Percentiles rank a stretch among this genome's conserved stretches.
Conservation (phyloP, 331 rosid species). For the Quercus phellos region DNA sequence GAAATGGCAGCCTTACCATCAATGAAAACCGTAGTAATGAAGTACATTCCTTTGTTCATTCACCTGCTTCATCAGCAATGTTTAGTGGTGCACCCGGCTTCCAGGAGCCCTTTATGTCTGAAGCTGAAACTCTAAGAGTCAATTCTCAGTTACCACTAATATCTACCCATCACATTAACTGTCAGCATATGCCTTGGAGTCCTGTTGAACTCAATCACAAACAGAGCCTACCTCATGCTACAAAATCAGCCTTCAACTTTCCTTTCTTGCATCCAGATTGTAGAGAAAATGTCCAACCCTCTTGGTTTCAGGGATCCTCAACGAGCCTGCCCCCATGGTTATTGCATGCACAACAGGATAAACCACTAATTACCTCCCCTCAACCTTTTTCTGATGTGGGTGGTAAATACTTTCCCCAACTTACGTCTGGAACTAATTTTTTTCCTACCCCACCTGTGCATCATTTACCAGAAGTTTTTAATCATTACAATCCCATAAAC, state of each 20-base stretch:
- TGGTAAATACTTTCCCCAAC: slow-evolving; percentile 40
- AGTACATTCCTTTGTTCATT: slow-evolving; percentile 34
- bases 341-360: slow-evolving; percentile 50
- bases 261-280: slow-evolving; percentile 61
- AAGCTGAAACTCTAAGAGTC: slow-evolving; percentile 45
- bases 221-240: slow-evolving; percentile 37
- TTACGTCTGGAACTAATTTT: slow-evolving; percentile 35
- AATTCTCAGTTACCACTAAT: slow-evolving; percentile 38
- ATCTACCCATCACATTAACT: slow-evolving; percentile 33
- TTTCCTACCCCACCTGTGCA: slow-evolving; percentile 31
- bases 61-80: slow-evolving; percentile 34
- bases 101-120: slow-evolving; percentile 44
- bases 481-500: slow-evolving; percentile 37
- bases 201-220: slow-evolving; percentile 41
- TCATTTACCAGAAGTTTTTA: slow-evolving; percentile 40
- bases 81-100: slow-evolving; percentile 35
- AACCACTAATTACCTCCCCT: slow-evolving; percentile 32
- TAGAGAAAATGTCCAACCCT: slow-evolving; percentile 40
- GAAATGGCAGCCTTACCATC: slow-evolving; percentile 35
- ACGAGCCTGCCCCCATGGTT: slow-evolving; percentile 56
- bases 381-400: slow-evolving; percentile 31
- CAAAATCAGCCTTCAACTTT: slow-evolving; percentile 50
- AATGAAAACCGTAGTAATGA: slow-evolving; percentile 35
- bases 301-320: slow-evolving; percentile 49
- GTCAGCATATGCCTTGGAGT: slow-evolving; percentile 30